phyloP scores from a whole-genome alignment of 202 grass and related monocot species.

The Cymbopogon flexuosus region DNA sequence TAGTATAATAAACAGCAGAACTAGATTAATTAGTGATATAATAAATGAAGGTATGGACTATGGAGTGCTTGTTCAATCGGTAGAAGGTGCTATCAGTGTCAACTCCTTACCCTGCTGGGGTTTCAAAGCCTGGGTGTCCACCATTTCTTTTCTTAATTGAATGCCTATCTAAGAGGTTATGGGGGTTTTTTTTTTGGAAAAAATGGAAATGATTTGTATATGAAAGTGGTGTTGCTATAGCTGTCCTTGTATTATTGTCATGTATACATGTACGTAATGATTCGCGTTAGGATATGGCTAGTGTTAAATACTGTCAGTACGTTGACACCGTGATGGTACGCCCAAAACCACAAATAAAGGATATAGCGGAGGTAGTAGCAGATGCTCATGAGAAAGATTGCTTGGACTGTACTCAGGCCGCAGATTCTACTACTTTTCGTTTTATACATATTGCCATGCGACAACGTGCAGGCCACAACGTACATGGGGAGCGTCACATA shows the following conservation, averaged over 20 bases:
- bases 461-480: conserved; percentile 48
- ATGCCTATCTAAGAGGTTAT: neutral
- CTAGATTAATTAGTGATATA: neutral
- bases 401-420: conserved; percentile 15
- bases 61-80: neutral
- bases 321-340: neutral
- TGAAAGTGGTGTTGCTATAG: neutral
- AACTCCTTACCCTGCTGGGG: neutral
- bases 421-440: neutral
- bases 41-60: neutral
- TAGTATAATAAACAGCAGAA: neutral
- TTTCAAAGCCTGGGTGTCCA: neutral
- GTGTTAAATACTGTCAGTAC: neutral
- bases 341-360: neutral
- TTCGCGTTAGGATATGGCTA: neutral
- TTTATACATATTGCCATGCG: neutral
- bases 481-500: neutral
- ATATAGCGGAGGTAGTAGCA: neutral
- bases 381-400: conserved; percentile 2
- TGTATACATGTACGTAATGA: neutral
- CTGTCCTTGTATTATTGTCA: neutral
- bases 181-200: no score
- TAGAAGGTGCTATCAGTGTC: neutral
- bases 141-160: neutral
- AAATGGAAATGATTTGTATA: neutral